Evolutionary conservation across 78 protist genomes (phyloP), one percentile per base, ranked within the genome.

Genomic region (Bodo saltans): DNA sequence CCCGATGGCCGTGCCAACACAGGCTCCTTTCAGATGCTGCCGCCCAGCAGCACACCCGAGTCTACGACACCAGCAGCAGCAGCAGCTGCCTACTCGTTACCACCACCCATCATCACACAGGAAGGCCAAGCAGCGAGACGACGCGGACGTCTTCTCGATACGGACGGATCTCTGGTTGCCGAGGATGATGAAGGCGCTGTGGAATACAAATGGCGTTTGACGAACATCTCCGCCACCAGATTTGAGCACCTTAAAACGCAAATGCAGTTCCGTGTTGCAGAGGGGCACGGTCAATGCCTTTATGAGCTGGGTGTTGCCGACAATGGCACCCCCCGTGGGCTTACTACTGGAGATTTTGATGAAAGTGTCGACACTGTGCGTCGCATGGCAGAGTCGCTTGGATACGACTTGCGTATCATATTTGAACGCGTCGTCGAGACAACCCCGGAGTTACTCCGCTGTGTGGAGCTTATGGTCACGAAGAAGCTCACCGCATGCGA

Each of bases 281-380:
- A 90, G 71, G 93, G 93, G 0, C 32, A 29, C 27, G 97, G 97
- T 25, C 95, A 94, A 83, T 93, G 94, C 40, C 41, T 94, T 41
- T 94, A 94, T 81, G 95, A 92, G 38, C 86, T 94, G 37, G 97
- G 97, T 40, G 93, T 94, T 0, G 88, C 71, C 17, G 94, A 94
- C 79, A 89, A 92, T 70, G 97, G 97, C 25, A 1, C 28, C 11
- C 68, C 84, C 8, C 29, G 0, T 0, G 93, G 93, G 0, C 72
- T 90, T 12, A 0, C 30, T 0, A 81, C 25, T 0, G 87, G 52
- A 11, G 89, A 90, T 17, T 78, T 86, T 30, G 37, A 0, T 4
- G 78, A 42, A 35, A 68, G 85, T 28, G 60, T 87, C 37, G 83
- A 33, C 29, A 90, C 93, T 38, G 83, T 90, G 41, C 42, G 42